Evolutionary conservation across 1,139 yeast species (phyloP).

Genomic region (Candida albicans): DNA sequence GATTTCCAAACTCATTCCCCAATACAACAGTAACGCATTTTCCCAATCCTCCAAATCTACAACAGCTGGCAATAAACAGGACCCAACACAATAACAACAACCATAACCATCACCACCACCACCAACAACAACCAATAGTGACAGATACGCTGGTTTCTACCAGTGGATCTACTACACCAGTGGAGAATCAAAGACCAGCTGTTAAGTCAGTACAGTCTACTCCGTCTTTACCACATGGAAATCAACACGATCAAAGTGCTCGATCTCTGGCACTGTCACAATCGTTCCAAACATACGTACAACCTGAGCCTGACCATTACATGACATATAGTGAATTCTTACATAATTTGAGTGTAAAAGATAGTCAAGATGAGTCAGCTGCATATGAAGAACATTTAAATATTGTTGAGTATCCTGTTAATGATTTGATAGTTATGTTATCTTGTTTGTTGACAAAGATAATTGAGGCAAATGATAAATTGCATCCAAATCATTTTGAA

Average conservation of each 20-base stretch:
- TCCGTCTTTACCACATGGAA: conserved; percentile 3
- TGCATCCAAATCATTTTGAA: conserved; percentile 72
- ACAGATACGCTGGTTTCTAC: conserved; percentile 8
- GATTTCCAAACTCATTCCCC: conserved; percentile 16
- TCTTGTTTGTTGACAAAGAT: conserved; percentile 82
- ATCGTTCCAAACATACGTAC: conserved; percentile 11
- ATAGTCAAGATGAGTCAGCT: conserved; percentile 17
- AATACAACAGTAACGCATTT: conserved; percentile 2
- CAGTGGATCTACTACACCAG: conserved; percentile 10
- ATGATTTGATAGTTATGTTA: conserved; percentile 79
- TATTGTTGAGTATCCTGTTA: conserved; percentile 80
- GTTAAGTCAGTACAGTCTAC: conserved; percentile 2
- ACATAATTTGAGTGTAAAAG: conserved; percentile 30
- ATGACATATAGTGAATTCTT: conserved; percentile 47
- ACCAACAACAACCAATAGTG: conserved; percentile 8
- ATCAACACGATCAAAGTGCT: conserved; percentile 6
- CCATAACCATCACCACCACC: conserved; percentile 6
- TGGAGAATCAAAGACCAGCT: conserved; percentile 3
- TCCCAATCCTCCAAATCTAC: background rate
- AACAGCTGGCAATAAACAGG: background rate
- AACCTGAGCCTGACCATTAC: conserved; percentile 43
- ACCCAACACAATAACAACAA: too few relatives aligned
- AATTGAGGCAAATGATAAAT: conserved; percentile 86
- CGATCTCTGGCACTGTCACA: conserved; percentile 8
- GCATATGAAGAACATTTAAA: conserved; percentile 58